Conservation (phyloP, 495 filamentous ascomycete species). For the Daldinia grandis region DNA sequence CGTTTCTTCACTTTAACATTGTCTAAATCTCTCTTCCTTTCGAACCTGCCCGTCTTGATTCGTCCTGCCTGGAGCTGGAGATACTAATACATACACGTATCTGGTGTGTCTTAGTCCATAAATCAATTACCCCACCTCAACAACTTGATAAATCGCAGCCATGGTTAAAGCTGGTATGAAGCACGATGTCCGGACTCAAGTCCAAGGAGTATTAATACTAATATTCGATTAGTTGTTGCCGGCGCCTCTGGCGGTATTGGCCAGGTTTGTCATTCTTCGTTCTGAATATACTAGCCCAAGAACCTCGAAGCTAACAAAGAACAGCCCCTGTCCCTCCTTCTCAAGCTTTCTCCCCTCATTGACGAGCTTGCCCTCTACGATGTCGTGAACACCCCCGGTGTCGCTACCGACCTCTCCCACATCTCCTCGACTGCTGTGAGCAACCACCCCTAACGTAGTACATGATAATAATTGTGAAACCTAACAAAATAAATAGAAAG, state of each 20-base stretch:
- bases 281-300: conserved; percentile 11
- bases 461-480: conserved; percentile 4
- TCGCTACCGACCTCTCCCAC: conserved; percentile 94
- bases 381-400: conserved; percentile 98
- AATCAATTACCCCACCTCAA: conserved; percentile 37
- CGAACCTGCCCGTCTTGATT: conserved; percentile 15
- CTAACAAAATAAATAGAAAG: conserved; percentile 69
- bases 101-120: conserved; percentile 24
- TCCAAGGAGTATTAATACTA: conserved; percentile 36
- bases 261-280: conserved; percentile 68
- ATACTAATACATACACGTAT: conserved; percentile 35
- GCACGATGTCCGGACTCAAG: conserved; percentile 1
- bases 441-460: conserved; percentile 8
- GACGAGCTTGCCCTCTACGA: conserved; percentile 96
- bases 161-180: conserved; percentile 90
- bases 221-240: conserved; percentile 75
- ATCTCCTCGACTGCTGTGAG: conserved; percentile 93
- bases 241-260: conserved; percentile 98
- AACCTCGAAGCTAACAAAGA: conserved; percentile 43
- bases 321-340: conserved; percentile 92
- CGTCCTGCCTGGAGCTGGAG: conserved; percentile 21
- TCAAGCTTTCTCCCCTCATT: conserved; percentile 86
- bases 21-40: conserved; percentile 3
- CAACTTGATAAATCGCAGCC: conserved; percentile 50
- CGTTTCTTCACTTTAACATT: conserved; percentile 17